Evolutionary conservation across 2,329 filamentous ascomycete genomes (phyloP), one percentile per base, ranked within the genome.

Genomic region (Penicillium sp.): DNA sequence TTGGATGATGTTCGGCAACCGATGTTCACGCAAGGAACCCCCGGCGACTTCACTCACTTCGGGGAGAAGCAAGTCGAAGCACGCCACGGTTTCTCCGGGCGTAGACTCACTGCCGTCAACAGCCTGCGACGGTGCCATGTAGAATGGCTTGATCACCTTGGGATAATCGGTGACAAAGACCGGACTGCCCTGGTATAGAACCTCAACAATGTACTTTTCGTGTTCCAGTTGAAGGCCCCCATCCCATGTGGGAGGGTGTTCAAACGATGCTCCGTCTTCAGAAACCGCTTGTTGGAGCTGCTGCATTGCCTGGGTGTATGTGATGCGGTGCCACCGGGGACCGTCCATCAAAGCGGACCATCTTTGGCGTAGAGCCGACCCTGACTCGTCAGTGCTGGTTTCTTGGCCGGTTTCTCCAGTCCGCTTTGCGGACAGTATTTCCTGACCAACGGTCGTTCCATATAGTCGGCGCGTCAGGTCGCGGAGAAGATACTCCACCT

Each of bases 151-250:
- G 61, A 92, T 80, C 32, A 73, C 71, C 48, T 78, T 78, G n/a
- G 92, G 92, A 59, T 95, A 98, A 61, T 95, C 75, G 10, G 89
- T 96, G 48, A 98, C 80, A 60, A 96, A 96, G 30, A 96, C 74
- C 6, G 92, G 92, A 1, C 68, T 66, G 12, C 74, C 73, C 32
- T 75, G 68, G 49, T 80, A 80, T 30, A 90, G 57, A 16, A 69
- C 69, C 36, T 77, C 72, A 32, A 92, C 88, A 37, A 98, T 74
- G 60, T 81, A 95, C 59, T 80, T 86, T 67, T 98, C 92, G 66
- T 98, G 92, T 62, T 96, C 90, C 1, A 89, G 83, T 55, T 92
- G 85, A 18, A 98, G 73, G 13, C 85, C 85, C 17, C 72, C 69
- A 22, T 80, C 77, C 80, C 87, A 92, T 2, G 69, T 68, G 3